These are phyloP conservation scores for Acacia pycnantha DNA, from an alignment of 331 rosid species.

Conservation along the genomic window DNA sequence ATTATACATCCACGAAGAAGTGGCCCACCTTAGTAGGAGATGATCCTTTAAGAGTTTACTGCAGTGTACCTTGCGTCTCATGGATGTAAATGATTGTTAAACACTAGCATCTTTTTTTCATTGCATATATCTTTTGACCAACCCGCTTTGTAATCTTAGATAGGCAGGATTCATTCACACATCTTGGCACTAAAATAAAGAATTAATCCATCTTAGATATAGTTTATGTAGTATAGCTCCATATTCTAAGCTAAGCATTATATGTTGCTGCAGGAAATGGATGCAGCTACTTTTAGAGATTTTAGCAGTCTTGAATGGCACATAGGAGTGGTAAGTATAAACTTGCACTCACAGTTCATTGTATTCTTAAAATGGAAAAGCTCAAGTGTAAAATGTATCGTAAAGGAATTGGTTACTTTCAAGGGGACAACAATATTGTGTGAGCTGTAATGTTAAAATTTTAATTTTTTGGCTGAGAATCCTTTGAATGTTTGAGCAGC, in stretches of 20 bases:
- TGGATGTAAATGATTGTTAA: too few relatives aligned
- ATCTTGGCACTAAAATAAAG: background rate
- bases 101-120: too few relatives aligned
- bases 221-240: conserved; percentile 1
- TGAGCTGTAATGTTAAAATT: background rate
- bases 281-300: conserved; percentile 83
- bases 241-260: conserved; percentile 5
- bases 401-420: background rate
- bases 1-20: too few relatives aligned
- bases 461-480: background rate
- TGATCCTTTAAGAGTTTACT: too few relatives aligned
- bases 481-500: conserved; percentile 43
- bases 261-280: conserved; percentile 73
- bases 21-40: too few relatives aligned
- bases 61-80: too few relatives aligned
- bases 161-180: background rate
- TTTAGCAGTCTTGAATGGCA: conserved; percentile 77
- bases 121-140: background rate
- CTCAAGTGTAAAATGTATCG: background rate
- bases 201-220: background rate
- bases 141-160: background rate
- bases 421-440: background rate
- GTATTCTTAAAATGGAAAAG: background rate
- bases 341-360: background rate
- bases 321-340: conserved; percentile 81